Evolutionary conservation across 129 eudicot genomes (phyloP).

Genomic region (Oenanthe sinensis): DNA sequence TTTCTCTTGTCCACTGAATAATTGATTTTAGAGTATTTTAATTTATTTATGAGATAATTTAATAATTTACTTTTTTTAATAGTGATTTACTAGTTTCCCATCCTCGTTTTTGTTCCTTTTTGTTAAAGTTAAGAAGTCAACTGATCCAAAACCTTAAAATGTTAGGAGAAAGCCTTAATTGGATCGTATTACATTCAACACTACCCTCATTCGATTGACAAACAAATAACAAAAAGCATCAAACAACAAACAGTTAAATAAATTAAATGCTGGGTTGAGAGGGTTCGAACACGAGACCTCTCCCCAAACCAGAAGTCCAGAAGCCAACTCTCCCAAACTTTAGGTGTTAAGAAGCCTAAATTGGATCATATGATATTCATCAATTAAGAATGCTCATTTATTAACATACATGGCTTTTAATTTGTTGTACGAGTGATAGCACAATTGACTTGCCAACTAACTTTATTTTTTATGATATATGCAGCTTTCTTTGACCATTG

Average conservation of each 20-base stretch:
- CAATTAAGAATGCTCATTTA: neutral
- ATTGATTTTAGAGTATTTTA: neutral
- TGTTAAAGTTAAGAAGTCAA: neutral
- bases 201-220: neutral
- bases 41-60: neutral
- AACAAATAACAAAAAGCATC: neutral
- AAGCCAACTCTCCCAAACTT: neutral
- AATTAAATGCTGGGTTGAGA: neutral
- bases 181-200: neutral
- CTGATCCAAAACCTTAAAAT: neutral
- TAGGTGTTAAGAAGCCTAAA: neutral
- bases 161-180: neutral
- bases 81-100: neutral
- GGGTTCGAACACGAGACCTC: no score
- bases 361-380: neutral
- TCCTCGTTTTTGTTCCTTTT: neutral
- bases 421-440: neutral
- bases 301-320: neutral
- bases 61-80: neutral
- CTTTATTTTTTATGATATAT: constrained; percentile 16
- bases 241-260: neutral
- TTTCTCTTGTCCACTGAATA: neutral
- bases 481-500: constrained; percentile 78
- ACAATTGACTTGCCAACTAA: neutral
- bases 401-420: neutral